Conservation (phyloP, 192 early-diverging fungal genomes). For the Gonapodya sp. region DNA sequence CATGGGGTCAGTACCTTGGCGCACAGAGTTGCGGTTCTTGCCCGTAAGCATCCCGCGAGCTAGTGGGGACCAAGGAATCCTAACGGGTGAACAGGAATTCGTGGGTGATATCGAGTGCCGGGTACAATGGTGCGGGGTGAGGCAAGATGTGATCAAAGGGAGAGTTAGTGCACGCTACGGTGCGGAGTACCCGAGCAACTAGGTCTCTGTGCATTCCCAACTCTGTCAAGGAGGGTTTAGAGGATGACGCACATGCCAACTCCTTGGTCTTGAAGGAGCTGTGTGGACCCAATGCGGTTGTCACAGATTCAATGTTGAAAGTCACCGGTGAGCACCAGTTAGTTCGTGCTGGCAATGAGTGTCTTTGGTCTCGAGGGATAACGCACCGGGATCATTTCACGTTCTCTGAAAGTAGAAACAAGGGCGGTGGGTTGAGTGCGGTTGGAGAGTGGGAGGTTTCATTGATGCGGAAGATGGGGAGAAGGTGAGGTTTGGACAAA, state of each 20-base stretch:
- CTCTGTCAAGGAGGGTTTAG: neutral
- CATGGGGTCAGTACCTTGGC: constrained; percentile 12
- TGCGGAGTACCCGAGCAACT: too few relatives aligned
- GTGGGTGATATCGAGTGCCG: too few relatives aligned
- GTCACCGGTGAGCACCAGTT: too few relatives aligned
- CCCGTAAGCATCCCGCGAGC: constrained; percentile 36
- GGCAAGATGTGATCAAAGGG: neutral
- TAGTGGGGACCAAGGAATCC: constrained; percentile 44
- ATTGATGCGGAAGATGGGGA: too few relatives aligned
- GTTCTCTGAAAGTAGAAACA: neutral
- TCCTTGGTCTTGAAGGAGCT: neutral
- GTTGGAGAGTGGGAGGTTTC: too few relatives aligned
- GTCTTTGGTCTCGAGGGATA: too few relatives aligned
- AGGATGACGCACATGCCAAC: neutral
- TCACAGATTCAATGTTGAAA: too few relatives aligned
- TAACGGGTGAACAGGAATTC: neutral
- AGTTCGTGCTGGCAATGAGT: too few relatives aligned
- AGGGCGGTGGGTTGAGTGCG: too few relatives aligned
- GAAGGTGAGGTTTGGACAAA: too few relatives aligned
- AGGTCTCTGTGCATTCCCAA: neutral
- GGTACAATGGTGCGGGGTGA: too few relatives aligned
- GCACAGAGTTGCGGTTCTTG: constrained; percentile 17
- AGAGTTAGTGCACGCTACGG: neutral
- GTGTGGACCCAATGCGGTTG: too few relatives aligned
- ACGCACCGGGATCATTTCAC: neutral